These are phyloP conservation scores for Plantago elongata DNA, from an alignment of 257 asterid genomes.

Conservation along the genomic window DNA sequence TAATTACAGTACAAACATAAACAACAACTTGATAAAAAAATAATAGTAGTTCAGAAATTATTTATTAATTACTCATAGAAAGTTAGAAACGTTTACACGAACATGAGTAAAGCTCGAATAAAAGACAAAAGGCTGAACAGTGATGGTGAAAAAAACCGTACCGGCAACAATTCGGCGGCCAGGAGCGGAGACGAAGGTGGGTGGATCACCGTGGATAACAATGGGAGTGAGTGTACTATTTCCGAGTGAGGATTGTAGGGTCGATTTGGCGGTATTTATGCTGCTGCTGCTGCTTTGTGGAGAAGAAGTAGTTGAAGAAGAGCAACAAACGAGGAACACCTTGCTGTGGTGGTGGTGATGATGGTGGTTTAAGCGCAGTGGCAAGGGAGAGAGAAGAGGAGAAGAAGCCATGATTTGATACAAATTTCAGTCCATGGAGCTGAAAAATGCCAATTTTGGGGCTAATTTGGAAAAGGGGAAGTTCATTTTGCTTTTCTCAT, in stretches of 20 bases:
- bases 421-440: constrained; percentile 13
- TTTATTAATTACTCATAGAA: no score
- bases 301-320: constrained; percentile 36
- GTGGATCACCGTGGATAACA: constrained; percentile 73
- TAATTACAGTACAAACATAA: no score
- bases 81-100: no score
- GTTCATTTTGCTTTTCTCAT: not conserved
- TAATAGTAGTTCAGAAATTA: no score
- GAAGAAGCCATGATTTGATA: constrained; percentile 32
- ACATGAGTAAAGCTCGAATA: not conserved
- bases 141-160: constrained; percentile 17
- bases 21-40: no score
- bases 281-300: constrained; percentile 12
- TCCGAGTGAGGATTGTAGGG: constrained; percentile 9
- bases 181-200: constrained; percentile 91
- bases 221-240: constrained; percentile 49
- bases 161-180: constrained; percentile 92
- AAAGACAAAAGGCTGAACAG: no score
- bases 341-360: constrained; percentile 5
- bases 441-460: not conserved
- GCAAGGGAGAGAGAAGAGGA: constrained; percentile 43
- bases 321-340: constrained; percentile 19
- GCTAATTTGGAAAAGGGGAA: not conserved
- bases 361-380: constrained; percentile 33
- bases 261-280: not conserved